These are phyloP conservation scores for Aegle marmelos DNA, from an alignment of 345 rosid genomes.

Conservation along the genomic window DNA sequence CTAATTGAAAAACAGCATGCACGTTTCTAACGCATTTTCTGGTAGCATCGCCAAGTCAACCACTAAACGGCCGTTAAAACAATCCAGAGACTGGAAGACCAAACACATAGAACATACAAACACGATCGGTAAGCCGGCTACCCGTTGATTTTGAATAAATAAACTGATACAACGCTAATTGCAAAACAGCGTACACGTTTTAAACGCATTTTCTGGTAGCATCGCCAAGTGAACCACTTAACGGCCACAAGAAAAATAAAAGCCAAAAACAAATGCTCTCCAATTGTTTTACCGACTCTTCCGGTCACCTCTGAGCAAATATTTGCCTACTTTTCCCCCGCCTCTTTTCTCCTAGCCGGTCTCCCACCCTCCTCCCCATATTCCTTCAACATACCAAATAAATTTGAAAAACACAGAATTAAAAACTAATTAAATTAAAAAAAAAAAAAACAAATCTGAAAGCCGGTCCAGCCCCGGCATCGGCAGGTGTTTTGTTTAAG, in stretches of 20 bases:
- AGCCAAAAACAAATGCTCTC: neutral
- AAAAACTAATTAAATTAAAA: neutral
- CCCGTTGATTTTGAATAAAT: too few species aligned
- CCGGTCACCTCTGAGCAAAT: neutral
- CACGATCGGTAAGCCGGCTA: too few species aligned
- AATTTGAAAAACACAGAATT: neutral
- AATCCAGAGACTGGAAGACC: too few species aligned
- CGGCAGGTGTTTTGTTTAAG: neutral
- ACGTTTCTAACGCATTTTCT: too few species aligned
- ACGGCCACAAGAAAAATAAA: neutral
- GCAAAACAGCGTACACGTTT: too few species aligned
- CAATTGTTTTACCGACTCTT: neutral
- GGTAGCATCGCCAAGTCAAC: too few species aligned
- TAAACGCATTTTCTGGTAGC: too few species aligned
- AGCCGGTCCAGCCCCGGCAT: neutral
- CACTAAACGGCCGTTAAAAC: too few species aligned
- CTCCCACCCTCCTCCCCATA: neutral
- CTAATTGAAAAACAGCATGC: too few species aligned
- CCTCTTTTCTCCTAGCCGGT: neutral
- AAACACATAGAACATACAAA: too few species aligned
- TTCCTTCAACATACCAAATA: neutral
- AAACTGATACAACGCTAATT: too few species aligned
- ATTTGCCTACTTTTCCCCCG: neutral
- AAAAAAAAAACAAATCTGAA: neutral
- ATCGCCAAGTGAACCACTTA: neutral